Conservation (phyloP, 768 basidiomycete genomes). For the Crepidotus variabilis region DNA sequence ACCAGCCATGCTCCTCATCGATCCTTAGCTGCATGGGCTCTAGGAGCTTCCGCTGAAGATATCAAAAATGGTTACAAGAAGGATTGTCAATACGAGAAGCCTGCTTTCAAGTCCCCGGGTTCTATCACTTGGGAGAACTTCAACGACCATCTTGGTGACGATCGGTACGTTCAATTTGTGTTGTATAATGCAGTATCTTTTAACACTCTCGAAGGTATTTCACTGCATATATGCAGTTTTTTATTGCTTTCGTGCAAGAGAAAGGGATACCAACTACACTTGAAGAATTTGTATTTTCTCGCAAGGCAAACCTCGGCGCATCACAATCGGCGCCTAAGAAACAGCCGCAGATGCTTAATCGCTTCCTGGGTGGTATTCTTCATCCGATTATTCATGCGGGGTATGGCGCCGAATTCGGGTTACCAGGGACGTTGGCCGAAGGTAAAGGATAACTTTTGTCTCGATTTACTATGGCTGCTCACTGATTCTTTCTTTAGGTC, state of each 20-base stretch:
- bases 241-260: slow-evolving; percentile 35
- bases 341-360: slow-evolving; percentile 53
- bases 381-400: slow-evolving; percentile 67
- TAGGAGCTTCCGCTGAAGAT: slow-evolving; percentile 46
- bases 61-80: slow-evolving; percentile 34
- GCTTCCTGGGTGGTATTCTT: slow-evolving; percentile 51
- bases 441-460: slow-evolving; percentile 31
- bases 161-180: slow-evolving; percentile 33
- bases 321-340: slow-evolving; percentile 18
- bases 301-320: slow-evolving; percentile 39
- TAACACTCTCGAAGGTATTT: slow-evolving; percentile 42
- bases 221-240: slow-evolving; percentile 55
- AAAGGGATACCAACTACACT: slow-evolving; percentile 41
- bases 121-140: slow-evolving; percentile 46
- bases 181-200: background rate
- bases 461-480: too few species aligned
- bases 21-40: slow-evolving; percentile 51
- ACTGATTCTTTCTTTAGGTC: slow-evolving; percentile 30
- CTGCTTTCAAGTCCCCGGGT: slow-evolving; percentile 39
- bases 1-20: slow-evolving; percentile 55
- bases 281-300: slow-evolving; percentile 61
- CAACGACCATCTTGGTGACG: slow-evolving; percentile 52
- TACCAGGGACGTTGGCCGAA: slow-evolving; percentile 59
- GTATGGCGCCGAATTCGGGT: slow-evolving; percentile 57
- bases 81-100: slow-evolving; percentile 32